Evolutionary conservation across 441 rosid species (phyloP), one percentile per base, ranked within the genome.

Genomic region (Eruca vesicaria): DNA sequence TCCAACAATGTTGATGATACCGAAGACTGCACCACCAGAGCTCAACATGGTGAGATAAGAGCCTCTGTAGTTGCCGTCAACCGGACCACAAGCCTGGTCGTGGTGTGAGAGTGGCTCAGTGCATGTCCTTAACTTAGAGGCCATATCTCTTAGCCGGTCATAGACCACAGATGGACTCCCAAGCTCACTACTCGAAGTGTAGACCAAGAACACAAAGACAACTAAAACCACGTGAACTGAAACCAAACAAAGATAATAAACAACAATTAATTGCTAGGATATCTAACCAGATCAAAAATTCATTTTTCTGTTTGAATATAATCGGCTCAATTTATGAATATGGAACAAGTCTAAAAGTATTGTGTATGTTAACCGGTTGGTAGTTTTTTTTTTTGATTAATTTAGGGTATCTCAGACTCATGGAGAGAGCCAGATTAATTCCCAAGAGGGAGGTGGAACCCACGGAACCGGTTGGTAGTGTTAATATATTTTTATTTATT

Each of bases 11-110:
- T 92, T 95, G 73, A 92, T 92, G 26, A 92, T 86, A 69, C 99
- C 99, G 4, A 92, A 95, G 61, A 90, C 86, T 48, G 92, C 87
- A 21, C 99, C 99, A 7, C 98, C 99, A 0, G 99, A 92, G 74
- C 99, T 95, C 80, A 90, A 63, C 94, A 92, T 92, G 52, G 98
- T 92, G 12, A 89, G 66, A 82, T 90, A 89, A 67, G 98, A 90
- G 20, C 98, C 99, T 38, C 32, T 82, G 80, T 81, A 85, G 80
- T 92, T 95, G 35, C 98, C 99, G 53, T 66, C 48, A 36, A 92
- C 90, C 21, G 96, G 97, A 68, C 99, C 97, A 1, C 97, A 94
- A 36, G 96, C 86, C 82, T 92, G 99, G 36, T 85, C 90, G 2
- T 52, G 68, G 76, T 90, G 90, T 50, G 97, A 90, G 55, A 88